Base-by-base conservation (phyloP, 495 filamentous ascomycete genomes). In the Sabuloglossum arenarium region DNA sequence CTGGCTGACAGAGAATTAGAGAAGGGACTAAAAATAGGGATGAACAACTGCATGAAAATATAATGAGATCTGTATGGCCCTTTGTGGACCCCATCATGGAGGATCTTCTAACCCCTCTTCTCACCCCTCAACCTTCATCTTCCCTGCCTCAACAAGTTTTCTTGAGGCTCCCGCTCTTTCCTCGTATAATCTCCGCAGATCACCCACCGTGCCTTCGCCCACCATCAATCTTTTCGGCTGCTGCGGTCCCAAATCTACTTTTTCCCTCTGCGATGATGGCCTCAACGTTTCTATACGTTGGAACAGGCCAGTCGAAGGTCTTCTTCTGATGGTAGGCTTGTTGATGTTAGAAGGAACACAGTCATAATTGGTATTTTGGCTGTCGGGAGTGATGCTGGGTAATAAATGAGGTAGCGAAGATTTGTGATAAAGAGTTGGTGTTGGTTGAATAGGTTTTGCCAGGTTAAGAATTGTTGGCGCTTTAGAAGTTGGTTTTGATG, bases 111-210 rank as follows among this genome's bases (percentile, higher is more conserved):
- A 32, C 34, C 11, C 34, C n/a, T n/a, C n/a, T n/a, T 2, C 6
- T 37, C 34, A 32, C 10, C 10, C 34, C 5, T 14, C 34, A 14
- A 37, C 34, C 34, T 37, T 37, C 34, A 37, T 14, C 12, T 37
- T 37, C 34, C 34, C 34, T 37, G 34, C 34, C 12, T 37, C 43
- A 6, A 63, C 62, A 57, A 67, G 54, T 16, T 50, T 59, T 54
- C 59, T 59, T 42, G 62, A 64, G 4, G 67, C 63, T 29, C 64
- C 65, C 3, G 62, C 62, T 31, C 68, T 49, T 61, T 70, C 68
- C 60, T 70, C 68, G 53, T 70, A 70, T 50, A 70, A 56, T 60
- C 66, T 55, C 31, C 67, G 56, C 49, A 70, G 54, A 59, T 69
- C 64, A 46, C 68, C 68, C 9, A 70, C 68, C 21, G 61, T 62